These are phyloP conservation scores for Rubroboletus satanas DNA, from an alignment of 768 basidiomycete species.

Conservation along the genomic window DNA sequence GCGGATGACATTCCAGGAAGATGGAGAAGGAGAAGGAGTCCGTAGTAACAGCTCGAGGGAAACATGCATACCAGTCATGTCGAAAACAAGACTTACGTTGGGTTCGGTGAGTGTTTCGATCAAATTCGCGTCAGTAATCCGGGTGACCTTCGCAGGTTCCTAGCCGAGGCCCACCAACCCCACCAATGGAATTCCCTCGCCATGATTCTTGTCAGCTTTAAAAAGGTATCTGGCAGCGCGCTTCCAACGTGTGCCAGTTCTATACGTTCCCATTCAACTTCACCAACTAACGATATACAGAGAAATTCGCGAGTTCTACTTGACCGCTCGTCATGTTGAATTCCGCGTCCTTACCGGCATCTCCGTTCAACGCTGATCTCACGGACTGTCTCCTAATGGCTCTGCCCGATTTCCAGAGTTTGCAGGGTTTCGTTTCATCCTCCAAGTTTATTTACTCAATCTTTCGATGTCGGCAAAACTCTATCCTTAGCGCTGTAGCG, in stretches of 20 bases:
- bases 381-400: conserved; percentile 28
- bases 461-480: conserved; percentile 29
- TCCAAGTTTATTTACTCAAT: conserved; percentile 31
- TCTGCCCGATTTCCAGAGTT: conserved; percentile 28
- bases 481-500: conserved; percentile 30
- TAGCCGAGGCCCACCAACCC: not conserved
- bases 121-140: not conserved
- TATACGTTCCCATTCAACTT: not conserved
- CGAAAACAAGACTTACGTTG: not conserved
- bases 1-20: not conserved
- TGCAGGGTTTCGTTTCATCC: conserved; percentile 25
- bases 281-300: not conserved
- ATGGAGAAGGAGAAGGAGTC: not conserved
- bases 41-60: not conserved
- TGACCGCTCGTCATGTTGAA: conserved; percentile 1
- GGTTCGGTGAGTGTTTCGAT: not conserved
- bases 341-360: not conserved
- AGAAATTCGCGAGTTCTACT: not conserved
- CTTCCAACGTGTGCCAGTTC: not conserved
- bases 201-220: not conserved
- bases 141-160: not conserved
- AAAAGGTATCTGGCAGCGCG: not conserved
- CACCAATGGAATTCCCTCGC: not conserved
- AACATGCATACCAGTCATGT: not conserved
- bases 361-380: conserved; percentile 27